A percentile compares a stretch with the other conserved stretches of the same genome.
Conservation (phyloP, 768 basidiomycete species). For the Tricholoma saponaceum region DNA sequence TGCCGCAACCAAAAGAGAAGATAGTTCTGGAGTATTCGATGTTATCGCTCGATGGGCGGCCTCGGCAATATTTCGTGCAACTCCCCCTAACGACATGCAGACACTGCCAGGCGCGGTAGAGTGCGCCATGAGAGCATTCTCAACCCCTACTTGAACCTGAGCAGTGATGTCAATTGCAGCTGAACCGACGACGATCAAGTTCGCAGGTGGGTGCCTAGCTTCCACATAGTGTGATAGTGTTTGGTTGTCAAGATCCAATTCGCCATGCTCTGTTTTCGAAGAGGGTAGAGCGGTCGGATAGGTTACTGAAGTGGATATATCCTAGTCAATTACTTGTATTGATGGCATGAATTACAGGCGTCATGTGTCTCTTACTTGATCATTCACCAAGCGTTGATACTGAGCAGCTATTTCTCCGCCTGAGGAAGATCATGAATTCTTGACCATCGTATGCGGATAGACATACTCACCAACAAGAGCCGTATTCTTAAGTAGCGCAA, state of each 20-base stretch:
- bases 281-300: neutral
- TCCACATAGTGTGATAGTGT: neutral
- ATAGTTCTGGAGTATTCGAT: slow-evolving; percentile 27
- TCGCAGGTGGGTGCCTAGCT: slow-evolving; percentile 29
- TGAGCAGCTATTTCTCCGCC: slow-evolving; percentile 78
- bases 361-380: slow-evolving; percentile 28
- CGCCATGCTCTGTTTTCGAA: neutral
- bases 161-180: slow-evolving; percentile 90
- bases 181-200: slow-evolving; percentile 75
- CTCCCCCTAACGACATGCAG: slow-evolving; percentile 75
- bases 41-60: slow-evolving; percentile 68
- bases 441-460: neutral
- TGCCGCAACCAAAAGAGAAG: slow-evolving; percentile 66
- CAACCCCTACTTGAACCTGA: slow-evolving; percentile 28
- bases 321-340: slow-evolving; percentile 3
- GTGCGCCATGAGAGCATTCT: slow-evolving; percentile 35
- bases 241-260: neutral
- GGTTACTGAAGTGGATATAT: neutral
- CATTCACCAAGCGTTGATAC: slow-evolving; percentile 50
- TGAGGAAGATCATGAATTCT: slow-evolving; percentile 22
- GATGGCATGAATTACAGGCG: slow-evolving; percentile 6
- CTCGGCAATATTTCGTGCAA: slow-evolving; percentile 94
- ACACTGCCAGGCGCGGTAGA: slow-evolving; percentile 84
- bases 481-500: slow-evolving; percentile 87
- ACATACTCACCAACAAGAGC: slow-evolving; percentile 69